Percentiles rank a stretch among this genome's conserved stretches.
These are phyloP conservation scores for Isatis lusitanica DNA, from an alignment of 441 rosid species.

Conservation along the genomic window DNA sequence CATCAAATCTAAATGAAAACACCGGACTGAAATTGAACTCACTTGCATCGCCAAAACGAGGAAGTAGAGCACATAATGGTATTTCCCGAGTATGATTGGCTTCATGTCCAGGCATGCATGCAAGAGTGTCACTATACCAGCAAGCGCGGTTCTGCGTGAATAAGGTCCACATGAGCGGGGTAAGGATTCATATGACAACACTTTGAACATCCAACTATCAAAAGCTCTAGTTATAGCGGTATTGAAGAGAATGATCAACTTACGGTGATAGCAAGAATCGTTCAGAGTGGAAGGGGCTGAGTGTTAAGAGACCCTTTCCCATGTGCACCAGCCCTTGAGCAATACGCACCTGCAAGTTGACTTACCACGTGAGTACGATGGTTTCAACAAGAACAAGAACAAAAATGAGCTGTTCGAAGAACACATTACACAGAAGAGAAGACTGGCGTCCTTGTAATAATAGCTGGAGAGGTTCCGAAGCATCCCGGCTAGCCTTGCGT, in stretches of 20 bases:
- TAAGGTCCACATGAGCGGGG: not conserved
- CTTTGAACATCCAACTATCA: not conserved
- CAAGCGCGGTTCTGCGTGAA: conserved; percentile 67
- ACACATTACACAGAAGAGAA: conserved; percentile 74
- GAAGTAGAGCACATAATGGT: conserved; percentile 79
- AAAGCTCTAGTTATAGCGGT: not conserved
- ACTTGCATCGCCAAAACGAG: conserved; percentile 92
- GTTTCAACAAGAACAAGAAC: not conserved
- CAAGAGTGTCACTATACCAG: conserved; percentile 69
- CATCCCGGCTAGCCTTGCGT: conserved; percentile 89
- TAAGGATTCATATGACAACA: not conserved
- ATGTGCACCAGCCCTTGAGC: conserved; percentile 88
- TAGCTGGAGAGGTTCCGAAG: conserved; percentile 87
- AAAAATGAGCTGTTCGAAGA: not conserved
- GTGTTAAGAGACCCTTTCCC: conserved; percentile 85
- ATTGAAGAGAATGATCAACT: conserved; percentile 24
- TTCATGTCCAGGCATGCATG: conserved; percentile 86
- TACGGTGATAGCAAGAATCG: conserved; percentile 81
- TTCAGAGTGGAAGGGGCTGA: conserved; percentile 85
- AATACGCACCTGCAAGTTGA: conserved; percentile 64
- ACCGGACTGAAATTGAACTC: conserved; percentile 9
- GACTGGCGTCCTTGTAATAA: conserved; percentile 78
- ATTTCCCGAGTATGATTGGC: conserved; percentile 70
- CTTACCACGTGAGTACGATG: conserved; percentile 15
- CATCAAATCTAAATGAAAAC: not conserved